Base-by-base conservation (phyloP, 2,329 filamentous ascomycete species). In the Periconia sp. region DNA sequence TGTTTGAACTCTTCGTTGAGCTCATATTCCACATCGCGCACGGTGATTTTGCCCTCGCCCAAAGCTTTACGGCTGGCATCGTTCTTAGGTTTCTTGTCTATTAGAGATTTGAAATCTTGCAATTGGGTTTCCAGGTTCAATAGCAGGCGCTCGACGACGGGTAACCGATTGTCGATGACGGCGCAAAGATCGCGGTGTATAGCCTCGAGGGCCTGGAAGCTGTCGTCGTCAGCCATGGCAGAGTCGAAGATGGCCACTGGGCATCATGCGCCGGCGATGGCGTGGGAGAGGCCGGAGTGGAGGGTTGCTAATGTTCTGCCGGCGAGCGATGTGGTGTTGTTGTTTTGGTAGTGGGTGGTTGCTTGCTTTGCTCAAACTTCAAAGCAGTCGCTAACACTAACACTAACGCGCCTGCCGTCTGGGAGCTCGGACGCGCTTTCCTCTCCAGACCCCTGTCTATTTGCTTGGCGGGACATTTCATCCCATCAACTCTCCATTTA, bases 1-100 rank as follows among this genome's bases (percentile, higher is more conserved):
- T 96, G 88, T 68, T 93, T 86, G 74, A 99, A 97, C 57, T 91
- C 87, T 52, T 90, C 83, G 74, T 96, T 97, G 77, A 99, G 80
- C 19, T 82, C 79, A 73, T 91, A 97, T 65, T 92, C 85, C 33
- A 85, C 82, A 57, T 86, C 88, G 62, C 84, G 83, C 54, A 96
- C 76, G 33, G 79, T 85, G 62, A 97, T 81, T 53, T n/a, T 65
- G 64, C 68, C 69, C 27, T 62, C 54, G 31, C 35, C 50, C 47
- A 97, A 78, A 13, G 81, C 77, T 67, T 88, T 83, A 57, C 93
- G 86, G 74, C 91, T 95, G 58, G 82, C 80, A 50, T 92, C 86
- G 68, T 84, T 92, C 68, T 90, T 90, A 18, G 82, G 75, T 33
- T 87, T 85, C 68, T 91, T 91, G 68, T 91, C 86, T 67, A 97